phyloP scores from a whole-genome alignment of 2,329 filamentous ascomycete species.

The Fusarium brachygibbosum region DNA sequence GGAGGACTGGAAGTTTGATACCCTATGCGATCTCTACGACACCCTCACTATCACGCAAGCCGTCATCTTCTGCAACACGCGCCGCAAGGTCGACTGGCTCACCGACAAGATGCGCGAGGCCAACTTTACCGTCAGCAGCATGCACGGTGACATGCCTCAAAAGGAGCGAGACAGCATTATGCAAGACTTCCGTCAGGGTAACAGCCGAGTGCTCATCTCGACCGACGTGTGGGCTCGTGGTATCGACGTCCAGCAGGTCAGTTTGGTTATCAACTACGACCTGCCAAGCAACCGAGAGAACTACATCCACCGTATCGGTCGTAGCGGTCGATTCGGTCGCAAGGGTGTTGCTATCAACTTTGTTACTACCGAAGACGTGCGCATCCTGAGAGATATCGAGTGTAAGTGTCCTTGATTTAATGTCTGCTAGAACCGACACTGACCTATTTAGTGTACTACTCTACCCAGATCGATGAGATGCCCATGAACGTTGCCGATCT shows the following conservation, averaged over 20 bases:
- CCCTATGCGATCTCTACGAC: slow-evolving; percentile 97
- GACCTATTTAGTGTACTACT: slow-evolving; percentile 81
- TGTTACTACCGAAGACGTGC: slow-evolving; percentile 96
- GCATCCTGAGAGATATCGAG: slow-evolving; percentile 97
- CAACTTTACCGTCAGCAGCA: slow-evolving; percentile 98
- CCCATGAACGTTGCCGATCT: slow-evolving; percentile 89
- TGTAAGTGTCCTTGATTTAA: slow-evolving; percentile 66
- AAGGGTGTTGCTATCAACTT: slow-evolving; percentile 99
- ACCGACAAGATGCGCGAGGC: slow-evolving; percentile 99
- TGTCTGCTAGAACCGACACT: slow-evolving; percentile 46
- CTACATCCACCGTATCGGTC: slow-evolving; percentile 98
- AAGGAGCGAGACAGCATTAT: slow-evolving; percentile 99
- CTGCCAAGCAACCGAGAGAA: slow-evolving; percentile 98
- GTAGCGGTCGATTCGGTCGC: slow-evolving; percentile 93
- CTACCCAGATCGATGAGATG: slow-evolving; percentile 98
- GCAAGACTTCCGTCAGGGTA: slow-evolving; percentile 98
- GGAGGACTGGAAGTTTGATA: slow-evolving; percentile 99
- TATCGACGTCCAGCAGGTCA: slow-evolving; percentile 99
- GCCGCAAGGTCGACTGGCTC: slow-evolving; percentile 98
- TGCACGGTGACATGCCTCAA: slow-evolving; percentile 99
- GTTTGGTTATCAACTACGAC: slow-evolving; percentile 98
- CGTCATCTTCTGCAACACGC: slow-evolving; percentile 99
- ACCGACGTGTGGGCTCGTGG: slow-evolving; percentile 98
- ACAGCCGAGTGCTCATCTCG: slow-evolving; percentile 94
- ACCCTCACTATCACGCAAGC: slow-evolving; percentile 98